These are phyloP conservation scores for Scedosporium aurantiacum DNA, from an alignment of 2,329 filamentous ascomycete species.

Conservation along the genomic window DNA sequence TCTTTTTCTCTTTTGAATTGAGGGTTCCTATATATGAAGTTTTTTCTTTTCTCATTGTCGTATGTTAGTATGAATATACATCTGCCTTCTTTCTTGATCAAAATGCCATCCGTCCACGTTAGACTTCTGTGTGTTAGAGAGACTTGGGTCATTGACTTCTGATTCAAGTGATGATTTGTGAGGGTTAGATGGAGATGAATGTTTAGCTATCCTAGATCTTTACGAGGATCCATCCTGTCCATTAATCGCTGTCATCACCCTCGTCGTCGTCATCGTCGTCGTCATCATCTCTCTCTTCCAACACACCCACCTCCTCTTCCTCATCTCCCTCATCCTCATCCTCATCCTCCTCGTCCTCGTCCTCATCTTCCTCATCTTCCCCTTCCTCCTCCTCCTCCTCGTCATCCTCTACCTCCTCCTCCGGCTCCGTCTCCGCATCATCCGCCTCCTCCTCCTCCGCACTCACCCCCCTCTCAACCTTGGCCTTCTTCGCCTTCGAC, in stretches of 20 bases:
- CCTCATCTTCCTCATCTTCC: slow-evolving; percentile 8
- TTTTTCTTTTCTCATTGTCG: not conserved
- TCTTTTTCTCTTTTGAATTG: not conserved
- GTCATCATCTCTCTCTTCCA: slow-evolving; percentile 24
- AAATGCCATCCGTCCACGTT: too few relatives aligned
- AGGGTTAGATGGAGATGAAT: too few relatives aligned
- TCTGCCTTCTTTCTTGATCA: not conserved
- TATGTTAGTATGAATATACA: not conserved
- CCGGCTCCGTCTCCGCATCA: slow-evolving; percentile 30
- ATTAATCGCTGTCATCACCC: slow-evolving; percentile 31
- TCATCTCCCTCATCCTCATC: slow-evolving; percentile 8
- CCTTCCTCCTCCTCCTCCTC: slow-evolving; percentile 26
- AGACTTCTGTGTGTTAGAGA: too few relatives aligned
- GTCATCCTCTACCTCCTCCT: slow-evolving; percentile 38
- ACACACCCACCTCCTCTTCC: slow-evolving; percentile 7
- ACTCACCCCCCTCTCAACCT: slow-evolving; percentile 27
- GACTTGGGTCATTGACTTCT: too few relatives aligned
- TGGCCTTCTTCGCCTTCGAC: slow-evolving; percentile 31
- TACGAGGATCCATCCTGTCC: not conserved
- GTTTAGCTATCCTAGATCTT: too few relatives aligned
- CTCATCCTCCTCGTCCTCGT: slow-evolving; percentile 7
- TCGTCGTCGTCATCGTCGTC: slow-evolving; percentile 32
- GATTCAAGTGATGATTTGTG: too few relatives aligned
- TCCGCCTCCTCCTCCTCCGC: slow-evolving; percentile 23
- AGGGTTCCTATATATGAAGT: not conserved